Conservation (phyloP, 2,329 filamentous ascomycete species). For the Aspergillus candidus region DNA sequence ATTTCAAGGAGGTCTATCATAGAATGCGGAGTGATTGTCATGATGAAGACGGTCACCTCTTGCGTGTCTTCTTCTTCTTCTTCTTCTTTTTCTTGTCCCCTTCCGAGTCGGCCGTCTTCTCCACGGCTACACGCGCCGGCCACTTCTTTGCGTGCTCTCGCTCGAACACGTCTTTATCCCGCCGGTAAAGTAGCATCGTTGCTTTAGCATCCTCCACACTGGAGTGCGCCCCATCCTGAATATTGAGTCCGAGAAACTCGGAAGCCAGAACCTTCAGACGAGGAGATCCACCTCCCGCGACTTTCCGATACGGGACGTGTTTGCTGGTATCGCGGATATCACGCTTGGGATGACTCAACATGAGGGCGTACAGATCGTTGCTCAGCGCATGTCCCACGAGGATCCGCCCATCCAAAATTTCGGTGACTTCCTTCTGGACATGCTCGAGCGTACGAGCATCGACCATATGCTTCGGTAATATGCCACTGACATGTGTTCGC, state of each 20-base stretch:
- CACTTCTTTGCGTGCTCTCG: constrained; percentile 67
- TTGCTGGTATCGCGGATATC: constrained; percentile 82
- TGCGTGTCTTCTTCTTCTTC: constrained; percentile 43
- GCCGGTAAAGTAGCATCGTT: constrained; percentile 81
- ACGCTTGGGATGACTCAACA: constrained; percentile 68
- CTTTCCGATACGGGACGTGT: constrained; percentile 65
- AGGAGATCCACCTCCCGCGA: constrained; percentile 44
- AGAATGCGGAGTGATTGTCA: not conserved
- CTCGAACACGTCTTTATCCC: constrained; percentile 80
- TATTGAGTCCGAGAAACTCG: constrained; percentile 53
- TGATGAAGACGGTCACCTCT: constrained; percentile 28
- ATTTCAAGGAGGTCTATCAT: too few relatives aligned
- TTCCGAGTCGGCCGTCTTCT: constrained; percentile 27
- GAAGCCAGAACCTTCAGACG: constrained; percentile 53
- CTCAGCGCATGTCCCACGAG: constrained; percentile 78
- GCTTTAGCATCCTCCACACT: constrained; percentile 74
- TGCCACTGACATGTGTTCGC: constrained; percentile 79
- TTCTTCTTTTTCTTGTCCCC: constrained; percentile 42
- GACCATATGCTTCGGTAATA: constrained; percentile 66
- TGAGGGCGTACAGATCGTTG: constrained; percentile 68
- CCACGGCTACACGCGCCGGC: constrained; percentile 36
- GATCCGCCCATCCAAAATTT: constrained; percentile 63
- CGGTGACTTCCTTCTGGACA: constrained; percentile 67
- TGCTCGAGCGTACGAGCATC: constrained; percentile 65
- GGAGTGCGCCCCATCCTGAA: constrained; percentile 56